phyloP scores from a whole-genome alignment of 2,329 filamentous ascomycete species.

The Chaetomiaceae sp. region DNA sequence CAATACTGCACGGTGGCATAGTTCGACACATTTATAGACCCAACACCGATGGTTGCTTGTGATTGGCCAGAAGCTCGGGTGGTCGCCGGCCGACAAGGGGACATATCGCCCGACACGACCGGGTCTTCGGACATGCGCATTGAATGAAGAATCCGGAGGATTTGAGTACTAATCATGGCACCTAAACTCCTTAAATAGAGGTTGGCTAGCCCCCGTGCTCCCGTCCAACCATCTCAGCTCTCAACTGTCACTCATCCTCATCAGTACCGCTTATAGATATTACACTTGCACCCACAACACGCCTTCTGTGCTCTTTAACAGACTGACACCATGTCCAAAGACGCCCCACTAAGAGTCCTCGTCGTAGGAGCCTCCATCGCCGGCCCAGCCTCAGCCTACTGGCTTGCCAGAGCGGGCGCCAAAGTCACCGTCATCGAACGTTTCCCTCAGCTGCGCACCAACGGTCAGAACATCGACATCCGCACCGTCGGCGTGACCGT shows the following conservation, averaged over 20 bases:
- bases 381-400: constrained; percentile 1
- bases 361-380: constrained; percentile 3
- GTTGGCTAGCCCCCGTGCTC: too few relatives aligned
- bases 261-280: too few relatives aligned
- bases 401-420: constrained; percentile 1
- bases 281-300: too few relatives aligned
- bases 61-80: constrained; percentile 5
- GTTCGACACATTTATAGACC: too few relatives aligned
- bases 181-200: too few relatives aligned
- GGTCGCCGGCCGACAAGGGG: not conserved
- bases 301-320: too few relatives aligned
- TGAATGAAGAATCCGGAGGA: too few relatives aligned
- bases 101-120: not conserved
- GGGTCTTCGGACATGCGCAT: too few relatives aligned
- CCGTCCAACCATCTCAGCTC: too few relatives aligned
- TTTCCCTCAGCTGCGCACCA: constrained; percentile 2
- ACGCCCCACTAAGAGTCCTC: not conserved
- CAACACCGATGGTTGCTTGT: not conserved
- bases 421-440: not conserved
- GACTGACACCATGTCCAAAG: not conserved
- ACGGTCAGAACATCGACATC: constrained; percentile 5
- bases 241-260: too few relatives aligned
- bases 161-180: too few relatives aligned
- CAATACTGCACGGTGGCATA: too few relatives aligned
- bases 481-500: constrained; percentile 2